phyloP scores from a whole-genome alignment of 1,139 yeast species.

The Candida pseudocylindracea region DNA sequence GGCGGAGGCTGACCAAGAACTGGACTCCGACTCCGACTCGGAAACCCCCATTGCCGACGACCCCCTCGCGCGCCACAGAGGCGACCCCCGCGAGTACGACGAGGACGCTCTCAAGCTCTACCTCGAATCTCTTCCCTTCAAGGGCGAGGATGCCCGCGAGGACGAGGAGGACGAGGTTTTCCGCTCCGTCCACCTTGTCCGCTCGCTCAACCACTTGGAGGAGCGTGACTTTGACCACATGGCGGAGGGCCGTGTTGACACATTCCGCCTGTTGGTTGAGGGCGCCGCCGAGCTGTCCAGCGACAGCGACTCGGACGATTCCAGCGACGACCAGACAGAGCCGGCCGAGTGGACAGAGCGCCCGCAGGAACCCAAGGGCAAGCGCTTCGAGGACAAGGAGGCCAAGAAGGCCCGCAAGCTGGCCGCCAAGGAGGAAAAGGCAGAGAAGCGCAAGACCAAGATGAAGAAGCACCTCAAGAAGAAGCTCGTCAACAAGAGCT shows the following conservation, averaged over 20 bases:
- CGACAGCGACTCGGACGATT: conserved; percentile 9
- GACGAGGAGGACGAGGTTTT: conserved; percentile 69
- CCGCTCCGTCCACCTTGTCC: conserved; percentile 67
- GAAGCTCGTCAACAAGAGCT: conserved; percentile 34
- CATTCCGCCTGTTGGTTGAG: conserved; percentile 27
- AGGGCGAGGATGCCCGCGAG: conserved; percentile 22
- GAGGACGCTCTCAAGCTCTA: conserved; percentile 11
- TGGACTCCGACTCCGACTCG: background rate
- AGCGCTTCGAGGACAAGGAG: conserved; percentile 67
- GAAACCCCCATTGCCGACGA: conserved; percentile 6
- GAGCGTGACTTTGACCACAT: conserved; percentile 89
- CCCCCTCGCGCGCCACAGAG: conserved; percentile 7
- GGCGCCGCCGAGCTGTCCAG: conserved; percentile 15
- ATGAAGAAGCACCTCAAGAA: conserved; percentile 86
- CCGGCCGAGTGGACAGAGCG: conserved; percentile 25
- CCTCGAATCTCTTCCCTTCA: conserved; percentile 25
- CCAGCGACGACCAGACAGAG: conserved; percentile 13
- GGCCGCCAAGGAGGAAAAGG: conserved; percentile 61
- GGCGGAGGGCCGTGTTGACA: conserved; percentile 8
- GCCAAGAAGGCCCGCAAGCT: conserved; percentile 68
- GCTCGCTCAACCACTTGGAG: conserved; percentile 48
- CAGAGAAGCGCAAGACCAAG: conserved; percentile 74
- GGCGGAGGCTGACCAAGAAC: background rate
- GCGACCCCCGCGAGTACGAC: conserved; percentile 6
- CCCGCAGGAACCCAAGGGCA: conserved; percentile 29